A percentile compares a stretch with the other conserved stretches of the same genome.
These are phyloP conservation scores for Pseudocercospora macadamiae DNA, from an alignment of 2,329 filamentous ascomycete species.

Conservation along the genomic window DNA sequence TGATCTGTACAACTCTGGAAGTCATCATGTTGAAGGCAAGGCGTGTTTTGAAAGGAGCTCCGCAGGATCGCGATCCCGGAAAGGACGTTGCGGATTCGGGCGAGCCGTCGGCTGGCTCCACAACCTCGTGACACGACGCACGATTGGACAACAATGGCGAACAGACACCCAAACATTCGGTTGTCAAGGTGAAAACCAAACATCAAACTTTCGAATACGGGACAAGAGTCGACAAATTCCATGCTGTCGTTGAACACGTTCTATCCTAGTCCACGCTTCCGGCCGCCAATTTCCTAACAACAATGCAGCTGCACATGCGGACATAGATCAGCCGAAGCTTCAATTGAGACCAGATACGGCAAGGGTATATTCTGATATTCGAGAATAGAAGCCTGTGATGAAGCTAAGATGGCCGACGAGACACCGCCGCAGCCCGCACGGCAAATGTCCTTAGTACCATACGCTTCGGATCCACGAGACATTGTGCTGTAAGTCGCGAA, in stretches of 20 bases:
- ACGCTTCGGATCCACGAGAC: conserved; percentile 71
- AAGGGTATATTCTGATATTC: not conserved
- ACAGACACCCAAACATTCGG: not conserved
- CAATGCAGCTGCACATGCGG: no score
- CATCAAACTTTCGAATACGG: not conserved
- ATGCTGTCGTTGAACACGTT: no score
- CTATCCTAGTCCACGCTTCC: no score
- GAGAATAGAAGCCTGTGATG: not conserved
- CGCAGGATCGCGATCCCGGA: conserved; percentile 52
- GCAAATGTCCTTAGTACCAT: conserved; percentile 73
- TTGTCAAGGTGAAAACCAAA: conserved; percentile 1
- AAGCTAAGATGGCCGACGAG: conserved; percentile 35
- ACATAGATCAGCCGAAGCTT: not conserved
- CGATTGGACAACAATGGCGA: conserved; percentile 2
- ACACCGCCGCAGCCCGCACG: conserved; percentile 35
- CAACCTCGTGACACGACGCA: conserved; percentile 28
- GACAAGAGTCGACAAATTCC: no score
- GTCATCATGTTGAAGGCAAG: no score
- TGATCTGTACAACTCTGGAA: no score
- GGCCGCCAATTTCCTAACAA: no score
- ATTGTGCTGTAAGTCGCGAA: conserved; percentile 70
- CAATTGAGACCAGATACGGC: not conserved
- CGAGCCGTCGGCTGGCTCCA: no score
- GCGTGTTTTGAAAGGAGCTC: conserved; percentile 44
- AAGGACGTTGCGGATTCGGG: no score